phyloP scores from a whole-genome alignment of 345 rosid species.

The Boechera retrofracta region DNA sequence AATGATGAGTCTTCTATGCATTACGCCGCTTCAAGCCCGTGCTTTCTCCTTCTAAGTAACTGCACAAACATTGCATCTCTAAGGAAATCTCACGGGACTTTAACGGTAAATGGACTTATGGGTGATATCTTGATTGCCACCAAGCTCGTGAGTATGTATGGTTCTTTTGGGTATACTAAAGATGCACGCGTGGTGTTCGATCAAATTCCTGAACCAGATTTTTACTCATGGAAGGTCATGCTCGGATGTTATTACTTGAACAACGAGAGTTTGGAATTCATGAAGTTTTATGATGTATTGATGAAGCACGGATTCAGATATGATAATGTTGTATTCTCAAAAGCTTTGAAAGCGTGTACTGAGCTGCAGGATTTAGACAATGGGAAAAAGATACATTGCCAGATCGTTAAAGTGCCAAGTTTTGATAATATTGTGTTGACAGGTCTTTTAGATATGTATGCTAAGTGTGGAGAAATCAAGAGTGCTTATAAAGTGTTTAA shows the following conservation, averaged over 20 bases:
- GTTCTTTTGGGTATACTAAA: slow-evolving; percentile 53
- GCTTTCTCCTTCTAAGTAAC: slow-evolving; percentile 51
- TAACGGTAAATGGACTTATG: slow-evolving; percentile 55
- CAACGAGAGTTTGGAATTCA: slow-evolving; percentile 47
- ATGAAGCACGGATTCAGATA: slow-evolving; percentile 40
- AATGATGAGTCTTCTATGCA: slow-evolving; percentile 31
- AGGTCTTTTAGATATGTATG: slow-evolving; percentile 85
- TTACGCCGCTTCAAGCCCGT: slow-evolving; percentile 43
- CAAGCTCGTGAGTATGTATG: slow-evolving; percentile 67
- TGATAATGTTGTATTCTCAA: slow-evolving; percentile 64
- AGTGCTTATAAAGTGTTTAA: slow-evolving; percentile 59
- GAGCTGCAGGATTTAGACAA: slow-evolving; percentile 55
- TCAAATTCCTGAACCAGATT: slow-evolving; percentile 67
- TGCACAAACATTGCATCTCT: slow-evolving; percentile 58
- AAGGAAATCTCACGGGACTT: slow-evolving; percentile 51
- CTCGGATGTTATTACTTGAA: slow-evolving; percentile 69
- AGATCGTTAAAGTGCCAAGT: slow-evolving; percentile 58
- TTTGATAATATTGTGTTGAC: slow-evolving; percentile 64
- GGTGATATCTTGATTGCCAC: slow-evolving; percentile 56
- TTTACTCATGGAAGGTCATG: slow-evolving; percentile 74
- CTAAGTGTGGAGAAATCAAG: slow-evolving; percentile 61
- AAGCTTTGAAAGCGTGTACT: slow-evolving; percentile 72
- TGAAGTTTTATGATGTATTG: slow-evolving; percentile 51
- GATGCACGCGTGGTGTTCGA: slow-evolving; percentile 78
- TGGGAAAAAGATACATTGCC: slow-evolving; percentile 72